Evolutionary conservation across 2,329 filamentous ascomycete species (phyloP), one percentile per base, ranked within the genome.

Genomic region (Amesomyces nigricolor): DNA sequence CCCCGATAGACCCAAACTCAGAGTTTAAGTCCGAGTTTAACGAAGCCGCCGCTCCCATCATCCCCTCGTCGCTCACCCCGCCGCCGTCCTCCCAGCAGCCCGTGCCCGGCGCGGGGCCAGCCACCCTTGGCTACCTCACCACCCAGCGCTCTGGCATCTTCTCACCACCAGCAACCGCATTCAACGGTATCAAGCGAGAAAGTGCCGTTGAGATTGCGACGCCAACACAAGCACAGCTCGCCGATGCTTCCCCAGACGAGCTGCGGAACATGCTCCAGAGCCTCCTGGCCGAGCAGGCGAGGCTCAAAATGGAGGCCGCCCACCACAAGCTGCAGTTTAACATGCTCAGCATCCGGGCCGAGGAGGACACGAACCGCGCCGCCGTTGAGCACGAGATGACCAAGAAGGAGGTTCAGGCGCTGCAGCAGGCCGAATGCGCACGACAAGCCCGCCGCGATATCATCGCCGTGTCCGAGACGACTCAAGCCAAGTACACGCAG

Each of bases 311-410:
- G 75, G 88, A 91, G 57, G 86, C 88, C 14, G 88, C 91, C 32
- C 91, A 96, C 69, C 87, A 94, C 74, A 95, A 94, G 72, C 76
- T 97, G 53, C 92, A 96, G 69, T 88, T 91, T 67, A 91, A 87
- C 64, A 80, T 96, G 66, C 79, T 95, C 29, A 85, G 82, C 50
- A 85, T 96, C 61, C 89, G 95, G 66, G 91, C 88, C 53, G 85
- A 87, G 47, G 90, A 95, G 63, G 87, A 91, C 30, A 82, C 89
- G 9, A 91, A 95, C 71, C 85, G 91, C 26, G 90, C 92, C 62
- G 87, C 86, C 37, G 91, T 96, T 5, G 92, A 96, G 71, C 88
- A 95, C 64, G 88, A 94, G 61, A 91, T 96, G 82, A 87, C 87
- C n/a, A 83, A 89, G 59, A 81, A 88, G 19, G 91, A 96, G 71